Evolutionary conservation across 1,284 basidiomycete species (phyloP).

Genomic region (Cutaneotrichosporon curvatum): DNA sequence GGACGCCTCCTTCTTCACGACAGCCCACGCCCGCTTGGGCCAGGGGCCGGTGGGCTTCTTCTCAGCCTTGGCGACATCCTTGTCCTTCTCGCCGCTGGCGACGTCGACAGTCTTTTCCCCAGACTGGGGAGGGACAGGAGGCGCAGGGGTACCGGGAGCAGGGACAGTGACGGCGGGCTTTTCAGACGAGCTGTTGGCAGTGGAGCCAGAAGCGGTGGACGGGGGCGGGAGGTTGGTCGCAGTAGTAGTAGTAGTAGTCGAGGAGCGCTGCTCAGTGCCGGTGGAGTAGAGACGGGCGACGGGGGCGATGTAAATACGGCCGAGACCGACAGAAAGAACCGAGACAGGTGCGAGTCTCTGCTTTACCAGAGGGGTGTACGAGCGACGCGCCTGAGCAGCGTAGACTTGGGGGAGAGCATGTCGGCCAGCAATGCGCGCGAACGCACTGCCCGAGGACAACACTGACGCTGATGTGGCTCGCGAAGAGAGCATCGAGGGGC

Average conservation of each 20-base stretch:
- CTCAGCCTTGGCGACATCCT: constrained; percentile 49
- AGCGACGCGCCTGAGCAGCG: neutral
- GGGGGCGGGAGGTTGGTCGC: constrained; percentile 6
- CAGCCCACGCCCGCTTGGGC: constrained; percentile 60
- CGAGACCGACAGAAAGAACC: constrained; percentile 10
- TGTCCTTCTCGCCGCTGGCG: constrained; percentile 19
- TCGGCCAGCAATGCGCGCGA: neutral
- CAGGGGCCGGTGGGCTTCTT: constrained; percentile 36
- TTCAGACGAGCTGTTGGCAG: neutral
- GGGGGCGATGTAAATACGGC: neutral
- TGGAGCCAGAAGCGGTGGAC: neutral
- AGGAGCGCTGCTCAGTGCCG: constrained; percentile 18
- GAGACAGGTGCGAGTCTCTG: neutral
- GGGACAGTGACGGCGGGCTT: constrained; percentile 14
- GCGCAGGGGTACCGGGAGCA: constrained; percentile 27
- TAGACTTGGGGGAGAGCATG: neutral
- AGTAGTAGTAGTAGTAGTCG: constrained; percentile 8
- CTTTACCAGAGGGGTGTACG: too few relatives aligned
- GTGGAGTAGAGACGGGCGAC: constrained; percentile 20
- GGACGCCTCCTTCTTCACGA: constrained; percentile 87
- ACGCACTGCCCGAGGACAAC: neutral
- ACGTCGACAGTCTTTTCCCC: constrained; percentile 7
- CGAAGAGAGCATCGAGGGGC: constrained; percentile 8
- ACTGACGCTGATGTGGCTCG: constrained; percentile 2
- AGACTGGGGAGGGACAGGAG: constrained; percentile 8